These are phyloP conservation scores for Zalaria sp. DNA, from an alignment of 2,329 filamentous ascomycete species.

Conservation along the genomic window DNA sequence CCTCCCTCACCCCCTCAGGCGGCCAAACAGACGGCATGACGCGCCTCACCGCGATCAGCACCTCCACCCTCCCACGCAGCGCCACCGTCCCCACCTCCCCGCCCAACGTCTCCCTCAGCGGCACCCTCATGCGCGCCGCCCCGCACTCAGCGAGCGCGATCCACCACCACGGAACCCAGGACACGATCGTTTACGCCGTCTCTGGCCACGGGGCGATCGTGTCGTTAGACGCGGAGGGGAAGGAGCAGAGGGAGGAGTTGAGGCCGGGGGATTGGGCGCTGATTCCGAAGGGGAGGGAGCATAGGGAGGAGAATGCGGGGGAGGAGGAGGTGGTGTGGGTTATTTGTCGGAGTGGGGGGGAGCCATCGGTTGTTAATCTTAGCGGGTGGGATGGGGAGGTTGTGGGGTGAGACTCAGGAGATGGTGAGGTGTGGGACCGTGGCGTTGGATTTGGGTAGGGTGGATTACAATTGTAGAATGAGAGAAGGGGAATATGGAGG, in stretches of 20 bases:
- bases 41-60: constrained; percentile 38
- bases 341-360: constrained; percentile 46
- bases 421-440: too few species aligned
- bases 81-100: constrained; percentile 41
- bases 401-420: too few species aligned
- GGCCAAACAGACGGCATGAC: constrained; percentile 36
- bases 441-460: too few species aligned
- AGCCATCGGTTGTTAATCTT: constrained; percentile 48
- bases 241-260: constrained; percentile 41
- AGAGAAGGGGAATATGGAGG: too few species aligned
- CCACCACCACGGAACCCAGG: constrained; percentile 58
- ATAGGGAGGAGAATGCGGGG: constrained; percentile 54
- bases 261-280: constrained; percentile 54
- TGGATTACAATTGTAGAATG: too few species aligned
- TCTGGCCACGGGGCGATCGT: constrained; percentile 48
- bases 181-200: constrained; percentile 54
- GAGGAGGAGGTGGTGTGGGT: constrained; percentile 52
- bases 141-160: constrained; percentile 48
- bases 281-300: constrained; percentile 55
- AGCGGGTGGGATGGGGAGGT: constrained; percentile 35
- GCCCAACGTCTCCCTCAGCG: constrained; percentile 39
- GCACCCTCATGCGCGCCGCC: constrained; percentile 32
- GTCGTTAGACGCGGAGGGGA: constrained; percentile 39
- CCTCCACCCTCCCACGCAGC: not conserved
- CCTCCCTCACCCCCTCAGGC: constrained; percentile 29